Evolutionary conservation across 228 moss, liverwort and hornwort genomes (phyloP), one percentile per base, ranked within the genome.

Genomic region (Sphagnum fallax): DNA sequence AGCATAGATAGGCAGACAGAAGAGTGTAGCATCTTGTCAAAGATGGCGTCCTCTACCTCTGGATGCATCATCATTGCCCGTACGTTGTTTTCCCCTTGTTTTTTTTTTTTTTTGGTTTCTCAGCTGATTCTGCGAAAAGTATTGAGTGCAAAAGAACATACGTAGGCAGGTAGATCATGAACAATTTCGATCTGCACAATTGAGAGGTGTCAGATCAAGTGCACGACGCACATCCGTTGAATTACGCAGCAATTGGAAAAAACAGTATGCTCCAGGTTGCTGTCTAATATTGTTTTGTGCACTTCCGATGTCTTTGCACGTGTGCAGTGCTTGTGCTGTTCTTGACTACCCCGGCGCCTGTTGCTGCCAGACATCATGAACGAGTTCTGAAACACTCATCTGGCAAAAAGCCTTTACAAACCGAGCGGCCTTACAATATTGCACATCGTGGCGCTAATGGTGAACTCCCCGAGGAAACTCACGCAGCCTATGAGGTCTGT

Each of bases 371-470:
- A 53, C 62, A 12, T 10, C 32, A 32, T 32, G 32, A 32, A 32
- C 32, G 32, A 32, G 12, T 48, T 6, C 48, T 6, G 18, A 5
- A 8, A 10, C 51, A 73, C 13, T 32, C 67, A 16, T 59, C 48
- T n/a, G 48, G 59, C 52, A 77, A 65, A 62, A 68, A 52, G 55
- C 79, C 85, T 6, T 0, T 93, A 4, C 93, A 93, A 78, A 84
- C 82, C 0, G 49, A 75, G 47, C 84, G 93, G 52, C 71, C 90
- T 60, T 90, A 76, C 71, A 89, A 89, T 74, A 58, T 93, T 59
- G 93, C 90, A 32, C 93, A 93, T 51, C 84, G 93, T 51, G 93
- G 93, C 48, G 84, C 79, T 6, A 84, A 78, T 51, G 93, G 93
- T 53, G 81, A 90, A 70, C 47, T 65, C 13, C 93, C 93, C 1